These are phyloP conservation scores for Monosporozyma solicola DNA, from an alignment of 805 yeast species.

Conservation along the genomic window DNA sequence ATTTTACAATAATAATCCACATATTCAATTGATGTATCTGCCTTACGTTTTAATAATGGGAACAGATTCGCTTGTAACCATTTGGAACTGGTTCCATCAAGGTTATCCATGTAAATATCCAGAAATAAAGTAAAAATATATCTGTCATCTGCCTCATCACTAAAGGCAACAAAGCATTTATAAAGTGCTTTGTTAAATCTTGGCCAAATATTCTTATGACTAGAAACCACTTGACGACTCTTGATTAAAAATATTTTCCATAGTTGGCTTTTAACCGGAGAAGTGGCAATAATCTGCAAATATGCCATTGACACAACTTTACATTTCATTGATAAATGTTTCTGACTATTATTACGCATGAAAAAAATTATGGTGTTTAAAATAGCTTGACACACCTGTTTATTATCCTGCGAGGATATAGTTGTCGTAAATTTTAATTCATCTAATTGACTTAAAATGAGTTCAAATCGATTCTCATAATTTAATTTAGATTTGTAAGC, in stretches of 20 bases:
- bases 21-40: constrained; percentile 11
- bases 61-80: constrained; percentile 22
- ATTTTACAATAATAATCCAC: constrained; percentile 20
- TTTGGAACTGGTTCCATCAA: constrained; percentile 4
- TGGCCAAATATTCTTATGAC: neutral
- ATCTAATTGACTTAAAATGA: constrained; percentile 14
- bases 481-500: constrained; percentile 14
- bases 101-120: constrained; percentile 6
- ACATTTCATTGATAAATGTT: constrained; percentile 11
- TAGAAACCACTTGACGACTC: neutral
- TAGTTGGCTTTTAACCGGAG: neutral
- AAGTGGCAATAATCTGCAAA: neutral
- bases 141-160: neutral
- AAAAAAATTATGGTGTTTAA: constrained; percentile 8
- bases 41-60: constrained; percentile 12
- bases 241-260: neutral
- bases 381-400: constrained; percentile 4
- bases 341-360: constrained; percentile 6
- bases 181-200: neutral
- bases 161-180: neutral
- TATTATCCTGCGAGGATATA: neutral
- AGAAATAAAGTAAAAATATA: neutral
- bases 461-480: constrained; percentile 17
- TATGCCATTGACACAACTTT: constrained; percentile 3
- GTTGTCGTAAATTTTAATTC: constrained; percentile 1